Evolutionary conservation across 1,284 basidiomycete species (phyloP).

Genomic region (Cystobasidium pallidum): DNA sequence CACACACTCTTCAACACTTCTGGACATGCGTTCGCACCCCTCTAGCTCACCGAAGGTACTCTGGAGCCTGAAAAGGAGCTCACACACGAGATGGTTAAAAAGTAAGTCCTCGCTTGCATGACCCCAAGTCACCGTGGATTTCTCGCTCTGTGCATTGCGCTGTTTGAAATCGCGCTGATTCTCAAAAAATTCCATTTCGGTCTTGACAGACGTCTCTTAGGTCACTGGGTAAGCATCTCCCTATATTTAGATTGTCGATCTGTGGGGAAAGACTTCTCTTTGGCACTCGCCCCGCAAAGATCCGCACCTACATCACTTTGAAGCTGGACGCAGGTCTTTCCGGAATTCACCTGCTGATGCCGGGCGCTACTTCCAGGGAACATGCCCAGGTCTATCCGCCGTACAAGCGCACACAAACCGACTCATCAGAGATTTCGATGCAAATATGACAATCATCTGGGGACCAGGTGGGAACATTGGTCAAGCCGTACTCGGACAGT

Average conservation of each 20-base stretch:
- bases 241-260: conserved; percentile 55
- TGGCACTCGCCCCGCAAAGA: background rate
- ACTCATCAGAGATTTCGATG: conserved; percentile 61
- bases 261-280: too few relatives aligned
- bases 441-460: conserved; percentile 49
- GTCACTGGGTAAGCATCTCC: conserved; percentile 67
- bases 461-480: conserved; percentile 51
- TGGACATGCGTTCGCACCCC: background rate
- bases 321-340: too few relatives aligned
- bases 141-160: background rate
- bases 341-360: too few relatives aligned
- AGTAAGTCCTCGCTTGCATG: conserved; percentile 36
- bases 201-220: conserved; percentile 74
- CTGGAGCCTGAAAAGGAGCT: conserved; percentile 48
- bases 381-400: conserved; percentile 71
- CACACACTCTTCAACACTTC: background rate
- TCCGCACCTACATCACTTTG: too few relatives aligned
- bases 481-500: background rate
- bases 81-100: conserved; percentile 51
- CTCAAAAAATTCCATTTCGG: conserved; percentile 57
- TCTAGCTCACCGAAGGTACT: conserved; percentile 39
- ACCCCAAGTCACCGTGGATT: too few relatives aligned
- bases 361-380: too few relatives aligned
- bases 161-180: background rate
- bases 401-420: conserved; percentile 79